Percentiles rank a stretch among this genome's conserved stretches.
These are phyloP conservation scores for Ascochyta koolunga DNA, from an alignment of 2,329 filamentous ascomycete species.

Conservation along the genomic window DNA sequence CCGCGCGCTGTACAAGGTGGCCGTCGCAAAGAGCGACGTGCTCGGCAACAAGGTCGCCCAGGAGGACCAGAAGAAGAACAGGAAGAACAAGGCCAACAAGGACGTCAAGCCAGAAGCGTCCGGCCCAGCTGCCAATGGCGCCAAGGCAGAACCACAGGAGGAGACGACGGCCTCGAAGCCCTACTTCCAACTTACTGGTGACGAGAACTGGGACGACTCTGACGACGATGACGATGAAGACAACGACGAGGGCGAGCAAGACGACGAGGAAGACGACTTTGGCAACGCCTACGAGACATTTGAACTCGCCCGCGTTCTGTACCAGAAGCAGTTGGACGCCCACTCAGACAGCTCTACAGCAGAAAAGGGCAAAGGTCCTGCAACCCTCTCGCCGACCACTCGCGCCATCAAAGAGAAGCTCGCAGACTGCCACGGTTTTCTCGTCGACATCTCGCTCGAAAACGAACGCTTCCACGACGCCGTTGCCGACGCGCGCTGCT, in stretches of 20 bases:
- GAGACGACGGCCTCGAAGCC: slow-evolving; percentile 68
- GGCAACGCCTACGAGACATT: slow-evolving; percentile 68
- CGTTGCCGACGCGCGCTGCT: slow-evolving; percentile 79
- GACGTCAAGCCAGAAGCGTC: slow-evolving; percentile 47
- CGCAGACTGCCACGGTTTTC: slow-evolving; percentile 90
- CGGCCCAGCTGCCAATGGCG: slow-evolving; percentile 34
- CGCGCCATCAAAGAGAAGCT: slow-evolving; percentile 72
- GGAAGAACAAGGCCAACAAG: slow-evolving; percentile 58
- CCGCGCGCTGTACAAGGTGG: slow-evolving; percentile 90
- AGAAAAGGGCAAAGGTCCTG: slow-evolving; percentile 56
- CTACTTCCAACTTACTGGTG: slow-evolving; percentile 89
- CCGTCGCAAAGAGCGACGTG: slow-evolving; percentile 92
- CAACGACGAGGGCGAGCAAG: slow-evolving; percentile 58
- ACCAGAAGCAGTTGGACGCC: slow-evolving; percentile 62
- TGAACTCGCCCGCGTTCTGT: slow-evolving; percentile 66
- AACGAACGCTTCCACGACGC: slow-evolving; percentile 90
- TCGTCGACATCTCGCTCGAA: slow-evolving; percentile 96
- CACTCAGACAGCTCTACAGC: slow-evolving; percentile 37
- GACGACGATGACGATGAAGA: slow-evolving; percentile 68
- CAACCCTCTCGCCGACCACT: slow-evolving; percentile 43
- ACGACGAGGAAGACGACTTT: slow-evolving; percentile 66
- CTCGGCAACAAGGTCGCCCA: slow-evolving; percentile 78
- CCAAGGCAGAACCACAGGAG: slow-evolving; percentile 53
- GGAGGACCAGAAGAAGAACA: slow-evolving; percentile 61
- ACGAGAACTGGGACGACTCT: slow-evolving; percentile 83